Conservation (phyloP, 169 alveolate species). For the Cytauxzoon felis region DNA sequence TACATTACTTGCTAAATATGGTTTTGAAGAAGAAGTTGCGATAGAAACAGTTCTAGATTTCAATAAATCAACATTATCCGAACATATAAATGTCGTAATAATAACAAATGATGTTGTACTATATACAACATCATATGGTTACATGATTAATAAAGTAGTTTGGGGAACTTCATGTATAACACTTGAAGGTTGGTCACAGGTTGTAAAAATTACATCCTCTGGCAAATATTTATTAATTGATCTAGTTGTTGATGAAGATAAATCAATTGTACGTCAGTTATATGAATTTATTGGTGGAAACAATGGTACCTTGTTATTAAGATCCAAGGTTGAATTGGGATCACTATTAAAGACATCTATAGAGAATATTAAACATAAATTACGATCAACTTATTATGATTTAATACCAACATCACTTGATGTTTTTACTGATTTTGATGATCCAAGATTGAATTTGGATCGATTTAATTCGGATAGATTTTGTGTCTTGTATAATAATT, state of each 20-base stretch:
- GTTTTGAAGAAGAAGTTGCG: conserved; percentile 7
- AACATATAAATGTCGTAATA: conserved; percentile 9
- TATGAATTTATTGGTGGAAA: conserved; percentile 2
- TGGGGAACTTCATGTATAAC: not conserved
- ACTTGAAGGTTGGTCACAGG: conserved; percentile 12
- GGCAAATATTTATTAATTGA: conserved; percentile 32
- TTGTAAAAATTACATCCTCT: conserved; percentile 5
- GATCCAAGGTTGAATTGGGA: no score
- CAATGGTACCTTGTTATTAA: no score
- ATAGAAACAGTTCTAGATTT: conserved; percentile 17
- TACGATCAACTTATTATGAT: not conserved
- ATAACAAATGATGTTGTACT: conserved; percentile 12
- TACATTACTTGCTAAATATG: not conserved
- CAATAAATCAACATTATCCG: conserved; percentile 16
- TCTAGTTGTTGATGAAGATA: not conserved
- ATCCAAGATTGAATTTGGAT: not conserved
- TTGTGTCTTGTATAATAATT: not conserved
- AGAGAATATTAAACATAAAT: not conserved
- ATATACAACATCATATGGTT: conserved; percentile 5
- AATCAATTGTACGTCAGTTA: conserved; percentile 11
- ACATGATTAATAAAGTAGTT: conserved; percentile 9
- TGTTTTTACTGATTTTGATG: conserved; percentile 1
- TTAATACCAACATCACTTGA: conserved; percentile 17
- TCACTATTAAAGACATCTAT: not conserved
- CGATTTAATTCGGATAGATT: not conserved